Evolutionary conservation across 2,329 filamentous ascomycete genomes (phyloP).

Genomic region (Beauveria pseudobassiana): DNA sequence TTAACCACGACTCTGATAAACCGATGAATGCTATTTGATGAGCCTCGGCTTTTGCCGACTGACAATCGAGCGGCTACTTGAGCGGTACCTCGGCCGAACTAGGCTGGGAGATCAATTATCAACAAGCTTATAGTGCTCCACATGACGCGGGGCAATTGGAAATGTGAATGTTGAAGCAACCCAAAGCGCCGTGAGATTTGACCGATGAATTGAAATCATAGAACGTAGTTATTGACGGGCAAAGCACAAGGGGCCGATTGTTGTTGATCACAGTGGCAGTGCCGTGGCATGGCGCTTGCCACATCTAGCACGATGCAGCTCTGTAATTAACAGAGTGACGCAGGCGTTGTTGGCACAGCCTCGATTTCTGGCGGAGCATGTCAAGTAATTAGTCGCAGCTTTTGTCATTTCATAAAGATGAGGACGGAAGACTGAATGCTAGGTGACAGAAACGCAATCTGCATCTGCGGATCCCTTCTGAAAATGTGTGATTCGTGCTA

Average conservation of each 20-base stretch:
- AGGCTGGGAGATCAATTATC: background rate
- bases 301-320: no score
- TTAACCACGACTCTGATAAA: background rate
- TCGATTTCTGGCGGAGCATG: no score
- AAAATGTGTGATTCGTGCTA: no score
- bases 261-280: background rate
- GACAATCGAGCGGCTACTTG: background rate
- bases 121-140: background rate
- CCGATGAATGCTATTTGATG: background rate
- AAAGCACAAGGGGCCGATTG: background rate
- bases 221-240: background rate
- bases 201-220: background rate
- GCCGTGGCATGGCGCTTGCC: no score
- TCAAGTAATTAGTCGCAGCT: no score
- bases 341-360: no score
- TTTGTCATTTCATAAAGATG: no score
- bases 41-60: background rate
- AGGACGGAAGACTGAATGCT: no score
- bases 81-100: background rate
- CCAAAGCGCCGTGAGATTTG: background rate
- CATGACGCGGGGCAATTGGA: background rate
- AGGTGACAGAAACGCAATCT: no score
- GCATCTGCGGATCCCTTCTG: no score
- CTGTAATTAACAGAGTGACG: no score
- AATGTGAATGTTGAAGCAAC: background rate